Conservation (phyloP, 75 land plant species). For the Adiantum capillusveneris region DNA sequence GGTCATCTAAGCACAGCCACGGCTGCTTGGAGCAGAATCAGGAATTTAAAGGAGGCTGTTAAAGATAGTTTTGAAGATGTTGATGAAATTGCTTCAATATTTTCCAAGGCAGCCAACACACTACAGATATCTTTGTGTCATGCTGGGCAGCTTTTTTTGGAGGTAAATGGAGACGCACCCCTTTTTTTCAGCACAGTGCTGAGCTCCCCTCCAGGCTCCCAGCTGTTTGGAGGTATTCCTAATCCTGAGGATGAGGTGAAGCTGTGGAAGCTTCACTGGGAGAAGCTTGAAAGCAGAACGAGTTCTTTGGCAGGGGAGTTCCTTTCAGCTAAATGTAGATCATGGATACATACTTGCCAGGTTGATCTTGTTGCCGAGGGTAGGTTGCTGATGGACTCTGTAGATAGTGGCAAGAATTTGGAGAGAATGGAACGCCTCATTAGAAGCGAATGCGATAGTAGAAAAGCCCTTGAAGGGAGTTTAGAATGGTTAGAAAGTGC, state of each 20-base stretch:
- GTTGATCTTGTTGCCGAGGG: slow-evolving; percentile 52
- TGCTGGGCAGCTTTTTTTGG: slow-evolving; percentile 78
- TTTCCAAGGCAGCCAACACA: slow-evolving; percentile 52
- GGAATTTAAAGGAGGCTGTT: background rate
- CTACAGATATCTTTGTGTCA: slow-evolving; percentile 69
- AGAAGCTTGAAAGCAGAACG: slow-evolving; percentile 69
- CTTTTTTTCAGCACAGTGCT: slow-evolving; percentile 69
- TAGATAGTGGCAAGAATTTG: slow-evolving; percentile 54
- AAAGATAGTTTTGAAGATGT: background rate
- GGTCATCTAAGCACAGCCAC: slow-evolving; percentile 25
- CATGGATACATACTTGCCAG: slow-evolving; percentile 67
- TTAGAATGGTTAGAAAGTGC: slow-evolving; percentile 82
- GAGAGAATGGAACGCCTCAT: slow-evolving; percentile 50
- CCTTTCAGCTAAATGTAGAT: slow-evolving; percentile 48
- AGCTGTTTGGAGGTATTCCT: slow-evolving; percentile 92
- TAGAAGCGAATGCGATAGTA: slow-evolving; percentile 53
- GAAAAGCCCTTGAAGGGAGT: slow-evolving; percentile 62
- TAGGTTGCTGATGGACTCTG: slow-evolving; percentile 29
- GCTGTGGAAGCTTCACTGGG: slow-evolving; percentile 76
- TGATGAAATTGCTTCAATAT: slow-evolving; percentile 23
- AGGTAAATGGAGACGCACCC: slow-evolving; percentile 73
- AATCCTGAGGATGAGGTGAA: slow-evolving; percentile 89
- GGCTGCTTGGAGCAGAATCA: background rate
- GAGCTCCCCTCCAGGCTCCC: slow-evolving; percentile 83
- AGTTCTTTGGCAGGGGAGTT: slow-evolving; percentile 44